These are phyloP conservation scores for Phyllachora maydis DNA, from an alignment of 2,329 filamentous ascomycete genomes.

Conservation along the genomic window DNA sequence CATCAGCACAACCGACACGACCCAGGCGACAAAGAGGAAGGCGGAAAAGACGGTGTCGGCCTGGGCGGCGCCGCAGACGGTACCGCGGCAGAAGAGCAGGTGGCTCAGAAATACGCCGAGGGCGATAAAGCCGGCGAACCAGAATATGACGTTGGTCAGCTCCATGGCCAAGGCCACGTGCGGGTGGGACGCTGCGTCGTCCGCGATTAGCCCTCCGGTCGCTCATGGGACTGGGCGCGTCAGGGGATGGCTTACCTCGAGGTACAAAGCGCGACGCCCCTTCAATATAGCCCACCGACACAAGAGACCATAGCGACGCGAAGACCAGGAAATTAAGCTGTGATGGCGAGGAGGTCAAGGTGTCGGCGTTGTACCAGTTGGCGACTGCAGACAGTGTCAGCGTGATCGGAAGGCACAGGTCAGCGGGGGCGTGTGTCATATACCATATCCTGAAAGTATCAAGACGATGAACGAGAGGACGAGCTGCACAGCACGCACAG, in stretches of 20 bases:
- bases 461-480: slow-evolving; percentile 23
- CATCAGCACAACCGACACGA: slow-evolving; percentile 21
- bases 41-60: slow-evolving; percentile 32
- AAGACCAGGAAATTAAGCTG: slow-evolving; percentile 38
- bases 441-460: slow-evolving; percentile 27
- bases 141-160: slow-evolving; percentile 29
- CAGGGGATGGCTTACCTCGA: slow-evolving; percentile 12
- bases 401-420: slow-evolving; percentile 1
- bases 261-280: slow-evolving; percentile 22
- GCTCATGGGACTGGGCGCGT: too few relatives aligned
- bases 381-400: too few relatives aligned
- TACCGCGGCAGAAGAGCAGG: slow-evolving; percentile 34
- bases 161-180: slow-evolving; percentile 27
- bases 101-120: slow-evolving; percentile 33
- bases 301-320: slow-evolving; percentile 27
- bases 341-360: slow-evolving; percentile 28
- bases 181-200: slow-evolving; percentile 19
- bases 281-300: slow-evolving; percentile 33
- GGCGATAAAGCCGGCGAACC: slow-evolving; percentile 37
- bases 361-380: slow-evolving; percentile 37
- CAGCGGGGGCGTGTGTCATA: slow-evolving; percentile 1
- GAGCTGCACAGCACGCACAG: slow-evolving; percentile 22
- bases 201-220: not conserved
- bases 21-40: slow-evolving; percentile 31
- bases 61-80: slow-evolving; percentile 32